Percentiles rank a stretch among this genome's conserved stretches.
These are phyloP conservation scores for Mycena haematopus DNA, from an alignment of 768 basidiomycete genomes.

Conservation along the genomic window DNA sequence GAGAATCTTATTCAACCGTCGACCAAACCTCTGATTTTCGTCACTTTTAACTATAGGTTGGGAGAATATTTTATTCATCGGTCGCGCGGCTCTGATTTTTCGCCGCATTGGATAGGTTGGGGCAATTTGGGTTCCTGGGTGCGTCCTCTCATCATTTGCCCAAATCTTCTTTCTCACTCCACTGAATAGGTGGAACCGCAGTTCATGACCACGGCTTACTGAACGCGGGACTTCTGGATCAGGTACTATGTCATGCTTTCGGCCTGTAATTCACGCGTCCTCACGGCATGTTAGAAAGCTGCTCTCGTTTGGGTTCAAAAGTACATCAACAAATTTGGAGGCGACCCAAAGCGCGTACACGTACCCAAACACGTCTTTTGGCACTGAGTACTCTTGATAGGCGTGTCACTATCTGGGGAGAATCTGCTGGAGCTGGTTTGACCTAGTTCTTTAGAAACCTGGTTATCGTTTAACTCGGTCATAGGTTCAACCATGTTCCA, in stretches of 20 bases:
- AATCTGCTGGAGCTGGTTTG: conserved; percentile 48
- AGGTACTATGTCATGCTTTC: conserved; percentile 14
- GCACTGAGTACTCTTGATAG: conserved; percentile 26
- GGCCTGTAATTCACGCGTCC: neutral
- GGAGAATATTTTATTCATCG: too few relatives aligned
- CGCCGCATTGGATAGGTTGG: too few relatives aligned
- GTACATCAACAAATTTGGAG: conserved; percentile 46
- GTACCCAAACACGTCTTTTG: too few relatives aligned
- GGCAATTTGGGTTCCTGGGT: conserved; percentile 49
- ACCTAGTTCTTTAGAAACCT: neutral
- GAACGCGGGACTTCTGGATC: conserved; percentile 46
- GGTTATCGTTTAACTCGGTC: neutral
- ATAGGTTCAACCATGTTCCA: conserved; percentile 45
- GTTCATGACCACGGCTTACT: conserved; percentile 39
- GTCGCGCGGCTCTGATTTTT: too few relatives aligned
- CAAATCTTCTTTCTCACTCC: neutral
- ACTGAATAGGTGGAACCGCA: conserved; percentile 39
- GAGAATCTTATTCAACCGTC: conserved; percentile 41
- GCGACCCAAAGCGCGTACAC: conserved; percentile 34
- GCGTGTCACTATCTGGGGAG: conserved; percentile 49
- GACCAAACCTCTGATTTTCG: conserved; percentile 44
- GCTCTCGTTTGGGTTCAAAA: conserved; percentile 47
- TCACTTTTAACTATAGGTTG: conserved; percentile 48
- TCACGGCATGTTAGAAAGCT: conserved; percentile 34
- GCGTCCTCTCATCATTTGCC: conserved; percentile 5